phyloP scores from a whole-genome alignment of 225 moss, liverwort and hornwort genomes.

The Lunularia cruciata region DNA sequence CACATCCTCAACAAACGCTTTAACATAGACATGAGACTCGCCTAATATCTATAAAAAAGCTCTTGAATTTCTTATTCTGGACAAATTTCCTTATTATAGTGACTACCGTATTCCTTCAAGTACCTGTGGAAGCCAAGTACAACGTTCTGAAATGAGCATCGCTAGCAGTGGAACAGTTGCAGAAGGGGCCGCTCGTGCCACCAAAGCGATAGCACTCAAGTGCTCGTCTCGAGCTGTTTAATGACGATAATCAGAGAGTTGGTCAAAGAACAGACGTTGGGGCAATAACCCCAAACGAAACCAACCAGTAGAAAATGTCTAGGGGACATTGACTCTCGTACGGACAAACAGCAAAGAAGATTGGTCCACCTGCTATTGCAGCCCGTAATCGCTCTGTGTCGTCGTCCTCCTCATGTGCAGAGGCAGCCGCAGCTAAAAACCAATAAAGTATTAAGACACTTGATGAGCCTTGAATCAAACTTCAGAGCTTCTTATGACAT shows the following conservation, averaged over 20 bases:
- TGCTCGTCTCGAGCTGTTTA: constrained; percentile 93
- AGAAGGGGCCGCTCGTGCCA: constrained; percentile 91
- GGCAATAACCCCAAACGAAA: background rate
- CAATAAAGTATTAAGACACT: background rate
- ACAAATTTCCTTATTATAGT: background rate
- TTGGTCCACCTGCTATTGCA: constrained; percentile 74
- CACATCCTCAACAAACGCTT: background rate
- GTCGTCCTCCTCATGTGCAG: constrained; percentile 92
- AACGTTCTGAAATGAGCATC: constrained; percentile 85
- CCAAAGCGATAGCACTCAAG: constrained; percentile 86
- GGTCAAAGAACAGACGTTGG: background rate
- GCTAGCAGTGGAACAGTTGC: constrained; percentile 82
- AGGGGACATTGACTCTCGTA: background rate
- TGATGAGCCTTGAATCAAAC: background rate
- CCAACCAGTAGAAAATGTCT: background rate
- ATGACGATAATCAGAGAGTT: background rate
- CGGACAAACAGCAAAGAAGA: background rate
- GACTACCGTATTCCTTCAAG: background rate
- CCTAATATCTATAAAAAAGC: too few relatives aligned
- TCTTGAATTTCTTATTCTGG: background rate
- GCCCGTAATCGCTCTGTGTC: constrained; percentile 77
- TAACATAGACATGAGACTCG: too few relatives aligned
- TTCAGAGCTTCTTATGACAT: too few relatives aligned
- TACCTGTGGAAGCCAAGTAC: constrained; percentile 96
- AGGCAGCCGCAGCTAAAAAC: constrained; percentile 81